Base-by-base conservation (phyloP, 2,329 filamentous ascomycete genomes). In the Fusarium longipes region DNA sequence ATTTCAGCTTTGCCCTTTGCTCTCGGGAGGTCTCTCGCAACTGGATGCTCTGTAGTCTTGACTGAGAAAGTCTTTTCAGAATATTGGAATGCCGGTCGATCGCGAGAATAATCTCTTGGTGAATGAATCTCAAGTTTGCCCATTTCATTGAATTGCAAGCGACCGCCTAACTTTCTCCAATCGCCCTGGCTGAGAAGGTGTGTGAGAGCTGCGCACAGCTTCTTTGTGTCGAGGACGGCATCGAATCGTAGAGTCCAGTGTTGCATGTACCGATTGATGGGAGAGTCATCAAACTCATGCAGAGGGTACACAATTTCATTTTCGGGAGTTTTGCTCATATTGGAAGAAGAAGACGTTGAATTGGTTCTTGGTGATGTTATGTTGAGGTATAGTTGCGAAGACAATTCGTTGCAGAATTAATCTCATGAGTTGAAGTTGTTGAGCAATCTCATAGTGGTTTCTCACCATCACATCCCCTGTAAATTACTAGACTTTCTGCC, bases 401-500 rank as follows among this genome's bases (percentile, higher is more conserved):
- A 27, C 27, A 6, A 27, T 27, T 27, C n/a, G n/a, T n/a, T n/a
- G n/a, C n/a, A n/a, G n/a, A n/a, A n/a, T n/a, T n/a, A n/a, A n/a
- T n/a, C n/a, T n/a, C n/a, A n/a, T n/a, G n/a, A n/a, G n/a, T n/a
- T n/a, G n/a, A n/a, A 38, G 8, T 20, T n/a, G 20, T 38, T 20
- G 33, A 36, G 33, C n/a, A n/a, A 20, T 36, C 11, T 20, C 35
- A 20, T 12, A 8, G 18, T 20, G 35, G n/a, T 38, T 22, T 18
- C 18, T 20, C 35, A 38, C 18, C 20, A 12, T 20, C 7, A 38
- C 17, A 8, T 14, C 7, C 18, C 38, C 20, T 40, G 38, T 24
- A 24, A 25, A 24, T 40, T 7, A 15, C 12, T 17, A 4, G 8
- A 24, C 8, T 14, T 22, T 81, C 77, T 25, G 9, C n/a, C n/a